Conservation (phyloP, 345 rosid species). For the Lepidium aucheri region DNA sequence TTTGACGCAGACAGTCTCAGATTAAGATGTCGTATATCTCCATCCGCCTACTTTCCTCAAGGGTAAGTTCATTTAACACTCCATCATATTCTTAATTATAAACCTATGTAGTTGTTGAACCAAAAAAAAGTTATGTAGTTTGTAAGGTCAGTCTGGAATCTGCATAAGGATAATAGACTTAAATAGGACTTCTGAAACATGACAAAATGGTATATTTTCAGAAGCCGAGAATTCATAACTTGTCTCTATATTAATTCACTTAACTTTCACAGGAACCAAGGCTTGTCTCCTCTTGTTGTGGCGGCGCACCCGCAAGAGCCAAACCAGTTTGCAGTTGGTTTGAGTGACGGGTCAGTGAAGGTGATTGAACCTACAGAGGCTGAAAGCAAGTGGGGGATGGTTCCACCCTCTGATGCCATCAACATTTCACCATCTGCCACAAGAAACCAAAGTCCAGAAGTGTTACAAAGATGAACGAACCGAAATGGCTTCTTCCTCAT, state of each 20-base stretch:
- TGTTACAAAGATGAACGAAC: conserved; percentile 47
- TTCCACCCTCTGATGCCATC: conserved; percentile 44
- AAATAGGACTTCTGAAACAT: background rate
- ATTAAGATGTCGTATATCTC: conserved; percentile 63
- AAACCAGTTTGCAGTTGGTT: conserved; percentile 69
- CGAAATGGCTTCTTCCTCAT: background rate
- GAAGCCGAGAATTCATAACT: background rate
- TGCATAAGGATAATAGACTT: background rate
- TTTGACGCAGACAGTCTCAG: conserved; percentile 66
- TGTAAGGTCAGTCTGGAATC: background rate
- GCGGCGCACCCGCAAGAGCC: conserved; percentile 72
- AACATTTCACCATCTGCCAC: conserved; percentile 68
- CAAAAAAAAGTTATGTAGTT: background rate
- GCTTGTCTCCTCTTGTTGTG: conserved; percentile 54
- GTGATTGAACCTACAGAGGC: conserved; percentile 68
- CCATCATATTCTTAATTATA: background rate
- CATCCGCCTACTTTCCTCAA: conserved; percentile 53
- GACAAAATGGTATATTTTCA: background rate
- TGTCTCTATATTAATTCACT: background rate
- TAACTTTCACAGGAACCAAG: conserved; percentile 43
- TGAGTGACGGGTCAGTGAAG: conserved; percentile 61
- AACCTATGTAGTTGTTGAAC: background rate
- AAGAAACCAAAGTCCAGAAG: conserved; percentile 74
- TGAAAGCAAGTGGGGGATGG: conserved; percentile 67
- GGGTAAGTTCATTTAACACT: conserved; percentile 34